Conservation (phyloP, 2,329 filamentous ascomycete genomes). For the Claviceps humidiphila region DNA sequence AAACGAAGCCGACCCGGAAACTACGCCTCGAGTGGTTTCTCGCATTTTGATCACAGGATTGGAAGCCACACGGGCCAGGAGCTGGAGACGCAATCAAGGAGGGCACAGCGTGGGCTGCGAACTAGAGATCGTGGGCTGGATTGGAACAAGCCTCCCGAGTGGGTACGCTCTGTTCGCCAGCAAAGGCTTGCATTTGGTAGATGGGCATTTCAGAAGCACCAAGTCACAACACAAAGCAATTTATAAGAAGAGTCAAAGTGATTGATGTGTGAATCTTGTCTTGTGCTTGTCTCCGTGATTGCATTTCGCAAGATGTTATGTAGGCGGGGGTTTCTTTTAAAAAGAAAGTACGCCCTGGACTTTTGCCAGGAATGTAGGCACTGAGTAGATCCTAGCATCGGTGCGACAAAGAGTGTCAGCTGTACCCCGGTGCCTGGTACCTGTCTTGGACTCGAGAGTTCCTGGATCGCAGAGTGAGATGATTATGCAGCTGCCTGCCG, state of each 20-base stretch:
- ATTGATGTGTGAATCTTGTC: neutral
- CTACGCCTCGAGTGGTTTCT: neutral
- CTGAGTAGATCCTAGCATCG: too few species aligned
- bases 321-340: too few species aligned
- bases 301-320: too few species aligned
- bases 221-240: constrained; percentile 9
- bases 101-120: constrained; percentile 2
- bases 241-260: constrained; percentile 3
- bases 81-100: constrained; percentile 1
- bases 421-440: too few species aligned
- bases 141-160: constrained; percentile 3
- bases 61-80: constrained; percentile 1
- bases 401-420: too few species aligned
- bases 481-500: too few species aligned
- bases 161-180: constrained; percentile 3
- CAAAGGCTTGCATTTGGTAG: constrained; percentile 6
- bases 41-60: neutral
- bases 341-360: too few species aligned
- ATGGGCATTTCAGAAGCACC: constrained; percentile 7
- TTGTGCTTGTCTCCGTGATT: neutral
- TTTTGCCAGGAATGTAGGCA: too few species aligned
- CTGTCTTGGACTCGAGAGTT: too few species aligned
- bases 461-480: too few species aligned
- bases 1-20: neutral
- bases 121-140: constrained; percentile 2